phyloP scores from a whole-genome alignment of 139 green algal genomes.

The Mesotaenium endlicherianum region DNA sequence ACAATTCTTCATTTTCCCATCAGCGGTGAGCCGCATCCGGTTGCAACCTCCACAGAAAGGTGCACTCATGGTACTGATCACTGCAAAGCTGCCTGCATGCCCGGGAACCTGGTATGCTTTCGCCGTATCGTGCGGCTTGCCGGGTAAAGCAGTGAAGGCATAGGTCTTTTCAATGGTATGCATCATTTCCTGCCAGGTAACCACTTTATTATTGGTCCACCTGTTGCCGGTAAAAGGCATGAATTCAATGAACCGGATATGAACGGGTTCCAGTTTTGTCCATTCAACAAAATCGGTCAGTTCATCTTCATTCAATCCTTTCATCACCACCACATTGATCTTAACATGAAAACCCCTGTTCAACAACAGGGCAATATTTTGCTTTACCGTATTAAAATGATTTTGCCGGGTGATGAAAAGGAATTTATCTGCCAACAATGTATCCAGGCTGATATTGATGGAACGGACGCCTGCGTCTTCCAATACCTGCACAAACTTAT shows the following conservation, averaged over 20 bases:
- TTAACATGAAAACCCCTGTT: slow-evolving; percentile 81
- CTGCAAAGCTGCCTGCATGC: slow-evolving; percentile 75
- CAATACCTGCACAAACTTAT: no score
- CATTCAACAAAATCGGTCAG: slow-evolving; percentile 90
- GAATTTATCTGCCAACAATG: slow-evolving; percentile 83
- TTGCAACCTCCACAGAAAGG: slow-evolving; percentile 82
- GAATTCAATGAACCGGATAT: slow-evolving; percentile 99
- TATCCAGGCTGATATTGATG: slow-evolving; percentile 95
- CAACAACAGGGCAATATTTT: slow-evolving; percentile 76
- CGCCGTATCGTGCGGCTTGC: slow-evolving; percentile 44
- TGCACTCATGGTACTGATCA: slow-evolving; percentile 95
- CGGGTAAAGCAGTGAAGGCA: slow-evolving; percentile 14
- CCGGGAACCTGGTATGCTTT: slow-evolving; percentile 75
- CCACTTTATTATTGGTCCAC: slow-evolving; percentile 83
- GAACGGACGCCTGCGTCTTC: slow-evolving; percentile 71
- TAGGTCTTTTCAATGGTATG: slow-evolving; percentile 20
- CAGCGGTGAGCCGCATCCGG: slow-evolving; percentile 85
- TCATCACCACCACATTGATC: slow-evolving; percentile 84
- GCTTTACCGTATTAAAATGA: slow-evolving; percentile 71
- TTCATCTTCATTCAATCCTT: slow-evolving; percentile 97
- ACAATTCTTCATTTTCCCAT: slow-evolving; percentile 90
- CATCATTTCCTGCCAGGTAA: slow-evolving; percentile 79
- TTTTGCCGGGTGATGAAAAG: slow-evolving; percentile 78
- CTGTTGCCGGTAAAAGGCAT: slow-evolving; percentile 99
- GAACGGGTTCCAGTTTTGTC: slow-evolving; percentile 76